These are phyloP conservation scores for Phoenix roebelenii DNA, from an alignment of 176 grass and related monocot species.

Conservation along the genomic window DNA sequence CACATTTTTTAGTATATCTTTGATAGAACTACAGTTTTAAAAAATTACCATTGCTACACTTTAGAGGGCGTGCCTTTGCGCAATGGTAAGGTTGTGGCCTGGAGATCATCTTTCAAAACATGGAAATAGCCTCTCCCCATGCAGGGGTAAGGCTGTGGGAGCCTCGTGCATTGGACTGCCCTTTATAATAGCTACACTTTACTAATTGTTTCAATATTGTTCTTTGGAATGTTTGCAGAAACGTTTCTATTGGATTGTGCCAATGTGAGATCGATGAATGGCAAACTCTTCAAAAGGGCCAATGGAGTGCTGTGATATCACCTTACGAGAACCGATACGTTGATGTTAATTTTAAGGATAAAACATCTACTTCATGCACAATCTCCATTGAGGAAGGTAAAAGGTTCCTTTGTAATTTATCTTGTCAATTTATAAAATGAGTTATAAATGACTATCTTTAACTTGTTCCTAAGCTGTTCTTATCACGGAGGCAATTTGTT, in stretches of 20 bases:
- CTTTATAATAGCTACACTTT: not conserved
- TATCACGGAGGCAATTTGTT: not conserved
- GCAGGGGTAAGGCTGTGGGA: no score
- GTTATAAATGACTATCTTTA: not conserved
- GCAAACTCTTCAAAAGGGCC: slow-evolving; percentile 53
- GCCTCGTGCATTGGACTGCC: no score
- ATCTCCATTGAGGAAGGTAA: slow-evolving; percentile 75
- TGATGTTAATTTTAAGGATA: slow-evolving; percentile 67
- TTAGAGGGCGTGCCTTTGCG: not conserved
- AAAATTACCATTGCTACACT: slow-evolving; percentile 10
- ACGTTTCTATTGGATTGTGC: slow-evolving; percentile 53
- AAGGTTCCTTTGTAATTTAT: slow-evolving; percentile 4
- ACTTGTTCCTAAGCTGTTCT: no score
- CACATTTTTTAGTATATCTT: not conserved
- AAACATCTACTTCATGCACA: slow-evolving; percentile 52
- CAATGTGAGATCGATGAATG: slow-evolving; percentile 54
- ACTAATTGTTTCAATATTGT: no score
- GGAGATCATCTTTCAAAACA: no score
- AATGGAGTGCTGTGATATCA: slow-evolving; percentile 61
- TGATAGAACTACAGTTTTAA: slow-evolving; percentile 8
- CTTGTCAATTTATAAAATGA: not conserved
- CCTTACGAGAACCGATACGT: slow-evolving; percentile 68
- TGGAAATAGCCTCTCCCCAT: no score
- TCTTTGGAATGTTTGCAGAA: slow-evolving; percentile 26
- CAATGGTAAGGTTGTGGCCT: no score